Percentiles rank a stretch among this genome's conserved stretches.
Evolutionary conservation across 2,329 filamentous ascomycete species (phyloP).

Genomic region (Penicillium sp.): DNA sequence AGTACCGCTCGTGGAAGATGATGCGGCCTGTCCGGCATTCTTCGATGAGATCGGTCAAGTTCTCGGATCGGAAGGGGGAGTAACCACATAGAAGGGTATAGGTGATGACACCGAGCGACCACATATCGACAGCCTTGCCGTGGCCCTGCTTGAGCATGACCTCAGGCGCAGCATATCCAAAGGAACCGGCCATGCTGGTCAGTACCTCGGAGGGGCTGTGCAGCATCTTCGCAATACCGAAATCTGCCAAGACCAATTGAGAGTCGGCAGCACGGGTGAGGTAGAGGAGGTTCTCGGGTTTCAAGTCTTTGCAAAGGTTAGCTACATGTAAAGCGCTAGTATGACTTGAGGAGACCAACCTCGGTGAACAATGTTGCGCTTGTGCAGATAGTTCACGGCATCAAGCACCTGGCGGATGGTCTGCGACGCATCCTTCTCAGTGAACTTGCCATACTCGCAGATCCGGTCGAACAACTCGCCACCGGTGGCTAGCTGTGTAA

Average conservation of each 20-base stretch:
- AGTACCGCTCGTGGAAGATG: slow-evolving; percentile 96
- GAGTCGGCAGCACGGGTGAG: slow-evolving; percentile 75
- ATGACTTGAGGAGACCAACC: slow-evolving; percentile 53
- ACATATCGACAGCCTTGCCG: slow-evolving; percentile 98
- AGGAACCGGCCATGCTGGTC: slow-evolving; percentile 97
- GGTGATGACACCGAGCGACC: slow-evolving; percentile 97
- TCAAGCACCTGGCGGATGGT: slow-evolving; percentile 92
- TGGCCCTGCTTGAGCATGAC: slow-evolving; percentile 98
- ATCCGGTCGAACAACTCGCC: slow-evolving; percentile 98
- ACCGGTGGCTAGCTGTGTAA: slow-evolving; percentile 91
- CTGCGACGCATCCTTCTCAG: slow-evolving; percentile 94
- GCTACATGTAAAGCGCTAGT: not conserved
- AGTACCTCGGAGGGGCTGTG: slow-evolving; percentile 87
- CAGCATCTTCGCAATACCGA: slow-evolving; percentile 97
- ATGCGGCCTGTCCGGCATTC: slow-evolving; percentile 83
- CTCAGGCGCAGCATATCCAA: slow-evolving; percentile 95
- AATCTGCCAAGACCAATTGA: slow-evolving; percentile 89
- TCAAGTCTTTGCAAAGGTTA: slow-evolving; percentile 67
- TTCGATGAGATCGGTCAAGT: slow-evolving; percentile 85
- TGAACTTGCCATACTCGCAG: slow-evolving; percentile 96
- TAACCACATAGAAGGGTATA: slow-evolving; percentile 98
- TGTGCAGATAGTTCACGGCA: slow-evolving; percentile 91
- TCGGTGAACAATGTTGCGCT: slow-evolving; percentile 93
- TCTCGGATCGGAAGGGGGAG: slow-evolving; percentile 95
- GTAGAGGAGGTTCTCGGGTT: slow-evolving; percentile 96